Percentiles rank a stretch among this genome's conserved stretches.
Evolutionary conservation across 768 basidiomycete genomes (phyloP).

Genomic region (Tulasnella sp.): DNA sequence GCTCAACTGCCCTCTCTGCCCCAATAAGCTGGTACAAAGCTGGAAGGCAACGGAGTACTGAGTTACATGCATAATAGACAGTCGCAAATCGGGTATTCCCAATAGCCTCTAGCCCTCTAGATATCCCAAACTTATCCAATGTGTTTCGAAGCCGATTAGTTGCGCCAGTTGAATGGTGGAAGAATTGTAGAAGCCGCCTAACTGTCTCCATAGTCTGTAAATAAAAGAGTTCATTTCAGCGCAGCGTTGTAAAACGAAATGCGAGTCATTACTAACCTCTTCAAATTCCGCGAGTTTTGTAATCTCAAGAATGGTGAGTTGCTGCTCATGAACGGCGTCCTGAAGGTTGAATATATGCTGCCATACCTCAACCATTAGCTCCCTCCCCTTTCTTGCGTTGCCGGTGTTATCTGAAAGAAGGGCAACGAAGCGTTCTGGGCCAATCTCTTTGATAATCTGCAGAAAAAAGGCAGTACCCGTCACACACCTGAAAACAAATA

Average conservation of each 20-base stretch:
- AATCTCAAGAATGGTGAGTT: not conserved
- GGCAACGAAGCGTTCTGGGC: not conserved
- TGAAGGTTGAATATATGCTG: not conserved
- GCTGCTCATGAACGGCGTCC: not conserved
- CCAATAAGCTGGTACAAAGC: not conserved
- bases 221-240: no score
- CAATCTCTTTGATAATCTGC: not conserved
- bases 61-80: not conserved
- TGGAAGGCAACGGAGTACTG: not conserved
- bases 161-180: not conserved
- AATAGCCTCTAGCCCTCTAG: not conserved
- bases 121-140: not conserved
- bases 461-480: no score
- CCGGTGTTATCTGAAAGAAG: not conserved
- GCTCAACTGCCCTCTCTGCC: not conserved
- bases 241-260: no score
- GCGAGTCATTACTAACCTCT: not conserved
- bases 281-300: not conserved
- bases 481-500: no score
- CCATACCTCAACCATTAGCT: no score
- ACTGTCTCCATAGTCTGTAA: not conserved
- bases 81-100: slow-evolving; percentile 8
- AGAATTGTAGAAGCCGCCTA: not conserved
- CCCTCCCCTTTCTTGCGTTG: not conserved
- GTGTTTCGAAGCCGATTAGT: not conserved